These are phyloP conservation scores for Tulasnella sp. DNA, from an alignment of 768 basidiomycete genomes.

Conservation along the genomic window DNA sequence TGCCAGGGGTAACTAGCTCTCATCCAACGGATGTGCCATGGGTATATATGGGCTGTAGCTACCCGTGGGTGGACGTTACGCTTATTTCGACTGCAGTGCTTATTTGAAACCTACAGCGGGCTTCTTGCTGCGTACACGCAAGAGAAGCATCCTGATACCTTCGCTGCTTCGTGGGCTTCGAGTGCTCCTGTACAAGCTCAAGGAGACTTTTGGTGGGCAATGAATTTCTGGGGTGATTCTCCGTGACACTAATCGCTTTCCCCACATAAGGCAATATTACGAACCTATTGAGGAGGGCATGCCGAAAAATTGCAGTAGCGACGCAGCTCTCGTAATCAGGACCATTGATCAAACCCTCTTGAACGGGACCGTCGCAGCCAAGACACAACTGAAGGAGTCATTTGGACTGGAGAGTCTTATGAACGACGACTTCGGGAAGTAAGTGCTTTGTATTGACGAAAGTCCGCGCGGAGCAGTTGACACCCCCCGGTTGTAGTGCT, in stretches of 20 bases:
- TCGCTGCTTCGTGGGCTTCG: constrained; percentile 16
- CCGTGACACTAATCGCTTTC: background rate
- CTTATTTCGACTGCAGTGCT: background rate
- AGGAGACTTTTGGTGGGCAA: constrained; percentile 15
- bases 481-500: background rate
- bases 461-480: background rate
- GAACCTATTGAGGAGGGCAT: constrained; percentile 10
- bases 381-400: background rate
- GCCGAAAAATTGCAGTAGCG: constrained; percentile 10
- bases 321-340: background rate
- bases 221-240: no score
- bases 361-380: background rate
- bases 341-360: background rate
- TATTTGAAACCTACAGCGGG: background rate
- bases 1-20: background rate
- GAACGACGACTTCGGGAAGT: constrained; percentile 3
- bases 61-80: background rate
- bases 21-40: constrained; percentile 1
- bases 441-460: background rate
- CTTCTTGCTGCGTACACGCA: constrained; percentile 13
- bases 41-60: constrained; percentile 10
- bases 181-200: constrained; percentile 15
- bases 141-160: constrained; percentile 1
- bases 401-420: background rate
- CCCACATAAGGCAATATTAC: constrained; percentile 4